These are phyloP conservation scores for Naganishia vishniacii DNA, from an alignment of 768 basidiomycete genomes.

Conservation along the genomic window DNA sequence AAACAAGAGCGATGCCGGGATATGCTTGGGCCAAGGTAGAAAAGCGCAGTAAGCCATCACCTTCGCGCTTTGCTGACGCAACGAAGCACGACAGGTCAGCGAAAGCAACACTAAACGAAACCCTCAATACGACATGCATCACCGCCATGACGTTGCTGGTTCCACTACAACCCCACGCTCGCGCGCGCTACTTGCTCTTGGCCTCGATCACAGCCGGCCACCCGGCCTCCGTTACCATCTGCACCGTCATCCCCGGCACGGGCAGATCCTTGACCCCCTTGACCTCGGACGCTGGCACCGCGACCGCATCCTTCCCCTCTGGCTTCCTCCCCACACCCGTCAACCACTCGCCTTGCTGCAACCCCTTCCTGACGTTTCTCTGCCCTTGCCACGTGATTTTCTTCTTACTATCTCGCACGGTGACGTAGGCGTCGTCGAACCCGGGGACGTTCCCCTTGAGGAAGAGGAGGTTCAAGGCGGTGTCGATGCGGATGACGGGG, in stretches of 20 bases:
- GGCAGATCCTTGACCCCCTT: constrained; percentile 12
- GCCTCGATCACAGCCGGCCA: constrained; percentile 19
- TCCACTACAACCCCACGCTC: too few species aligned
- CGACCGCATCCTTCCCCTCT: constrained; percentile 4
- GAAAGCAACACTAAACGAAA: too few species aligned
- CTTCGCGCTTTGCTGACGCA: too few species aligned
- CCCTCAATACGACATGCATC: too few species aligned
- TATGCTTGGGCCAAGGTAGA: too few species aligned
- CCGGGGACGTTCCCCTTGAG: constrained; percentile 90
- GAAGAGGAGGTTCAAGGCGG: constrained; percentile 76
- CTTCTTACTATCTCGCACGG: constrained; percentile 84
- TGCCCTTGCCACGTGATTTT: constrained; percentile 70
- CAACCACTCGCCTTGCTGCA: constrained; percentile 39
- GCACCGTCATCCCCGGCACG: constrained; percentile 18
- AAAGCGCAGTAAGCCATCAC: too few species aligned
- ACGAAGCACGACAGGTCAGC: too few species aligned
- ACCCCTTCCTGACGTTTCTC: constrained; percentile 49
- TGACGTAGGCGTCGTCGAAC: constrained; percentile 75
- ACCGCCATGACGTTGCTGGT: too few species aligned
- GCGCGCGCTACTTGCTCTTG: constrained; percentile 10
- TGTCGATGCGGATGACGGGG: constrained; percentile 80
- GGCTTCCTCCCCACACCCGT: neutral
- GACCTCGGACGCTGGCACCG: neutral
- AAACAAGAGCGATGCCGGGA: too few species aligned
- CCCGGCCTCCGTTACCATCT: constrained; percentile 13